Conservation (phyloP, 257 asterid genomes). For the Gentiana macrophylla region DNA sequence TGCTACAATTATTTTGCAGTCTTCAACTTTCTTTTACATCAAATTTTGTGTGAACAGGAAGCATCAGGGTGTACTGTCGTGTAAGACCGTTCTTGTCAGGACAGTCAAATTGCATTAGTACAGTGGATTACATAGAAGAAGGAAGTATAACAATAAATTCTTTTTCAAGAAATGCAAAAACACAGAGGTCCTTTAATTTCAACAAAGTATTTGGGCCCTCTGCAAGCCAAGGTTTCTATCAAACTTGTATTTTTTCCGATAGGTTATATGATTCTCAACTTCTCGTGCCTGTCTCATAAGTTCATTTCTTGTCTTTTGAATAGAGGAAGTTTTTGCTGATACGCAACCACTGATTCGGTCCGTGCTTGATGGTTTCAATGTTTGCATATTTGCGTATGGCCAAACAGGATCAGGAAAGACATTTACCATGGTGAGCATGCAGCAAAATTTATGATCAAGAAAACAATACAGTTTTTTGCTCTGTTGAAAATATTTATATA, state of each 20-base stretch:
- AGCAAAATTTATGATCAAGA: neutral
- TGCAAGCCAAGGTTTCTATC: constrained; percentile 69
- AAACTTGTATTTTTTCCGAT: neutral
- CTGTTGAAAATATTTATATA: constrained; percentile 9
- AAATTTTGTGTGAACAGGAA: constrained; percentile 43
- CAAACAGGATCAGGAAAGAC: constrained; percentile 99
- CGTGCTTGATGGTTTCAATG: constrained; percentile 93
- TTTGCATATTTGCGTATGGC: constrained; percentile 97
- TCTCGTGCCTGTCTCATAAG: constrained; percentile 3
- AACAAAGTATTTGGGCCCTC: constrained; percentile 91
- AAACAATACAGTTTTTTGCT: constrained; percentile 7
- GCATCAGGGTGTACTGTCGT: constrained; percentile 93
- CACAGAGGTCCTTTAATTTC: constrained; percentile 62
- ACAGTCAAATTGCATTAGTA: constrained; percentile 36
- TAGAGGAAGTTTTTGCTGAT: constrained; percentile 91
- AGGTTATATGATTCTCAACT: neutral
- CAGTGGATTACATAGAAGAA: constrained; percentile 81
- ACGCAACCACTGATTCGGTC: constrained; percentile 83
- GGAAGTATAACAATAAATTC: constrained; percentile 65
- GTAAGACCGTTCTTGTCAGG: constrained; percentile 83
- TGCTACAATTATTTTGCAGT: constrained; percentile 7
- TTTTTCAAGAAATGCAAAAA: constrained; percentile 58
- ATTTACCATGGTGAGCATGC: constrained; percentile 65
- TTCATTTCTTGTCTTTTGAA: constrained; percentile 15
- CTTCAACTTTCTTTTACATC: neutral